Percentiles rank a stretch among this genome's conserved stretches.
Conservation (phyloP, 169 alveolate genomes). For the Theileria annulata region DNA sequence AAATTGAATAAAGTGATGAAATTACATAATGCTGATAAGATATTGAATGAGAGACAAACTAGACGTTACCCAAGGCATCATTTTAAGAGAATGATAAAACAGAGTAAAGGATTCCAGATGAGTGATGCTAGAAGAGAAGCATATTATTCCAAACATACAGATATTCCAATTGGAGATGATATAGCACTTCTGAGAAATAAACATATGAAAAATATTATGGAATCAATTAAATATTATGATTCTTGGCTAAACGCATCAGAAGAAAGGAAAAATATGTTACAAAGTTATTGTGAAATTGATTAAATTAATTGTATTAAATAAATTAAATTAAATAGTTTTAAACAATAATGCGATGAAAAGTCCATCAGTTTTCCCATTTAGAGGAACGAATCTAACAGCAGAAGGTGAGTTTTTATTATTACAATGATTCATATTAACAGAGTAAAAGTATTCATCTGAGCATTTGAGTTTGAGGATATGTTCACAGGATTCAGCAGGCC, state of each 20-base stretch:
- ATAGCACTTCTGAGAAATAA: not conserved
- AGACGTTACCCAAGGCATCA: constrained; percentile 66
- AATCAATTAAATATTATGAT: constrained; percentile 36
- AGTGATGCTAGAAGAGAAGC: constrained; percentile 38
- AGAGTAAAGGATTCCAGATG: constrained; percentile 54
- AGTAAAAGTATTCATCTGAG: constrained; percentile 1
- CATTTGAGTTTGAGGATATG: not conserved
- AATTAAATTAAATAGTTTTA: constrained; percentile 4
- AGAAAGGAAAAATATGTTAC: not conserved
- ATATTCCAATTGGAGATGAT: constrained; percentile 20
- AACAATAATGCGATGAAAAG: constrained; percentile 32
- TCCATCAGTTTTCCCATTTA: constrained; percentile 58
- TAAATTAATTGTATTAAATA: too few relatives aligned
- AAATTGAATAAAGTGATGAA: constrained; percentile 35
- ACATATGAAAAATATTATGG: constrained; percentile 21
- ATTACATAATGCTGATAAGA: constrained; percentile 11
- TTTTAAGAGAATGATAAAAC: constrained; percentile 49
- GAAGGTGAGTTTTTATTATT: constrained; percentile 39
- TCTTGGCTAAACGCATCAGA: constrained; percentile 17
- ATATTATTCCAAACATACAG: constrained; percentile 5
- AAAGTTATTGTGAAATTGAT: not conserved
- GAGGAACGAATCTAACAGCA: constrained; percentile 50
- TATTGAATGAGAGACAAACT: constrained; percentile 33
- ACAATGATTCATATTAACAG: constrained; percentile 2
- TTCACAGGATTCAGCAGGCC: constrained; percentile 53